Conservation (phyloP, 176 grass and related monocot genomes). For the Eremochloa ophiuroides region DNA sequence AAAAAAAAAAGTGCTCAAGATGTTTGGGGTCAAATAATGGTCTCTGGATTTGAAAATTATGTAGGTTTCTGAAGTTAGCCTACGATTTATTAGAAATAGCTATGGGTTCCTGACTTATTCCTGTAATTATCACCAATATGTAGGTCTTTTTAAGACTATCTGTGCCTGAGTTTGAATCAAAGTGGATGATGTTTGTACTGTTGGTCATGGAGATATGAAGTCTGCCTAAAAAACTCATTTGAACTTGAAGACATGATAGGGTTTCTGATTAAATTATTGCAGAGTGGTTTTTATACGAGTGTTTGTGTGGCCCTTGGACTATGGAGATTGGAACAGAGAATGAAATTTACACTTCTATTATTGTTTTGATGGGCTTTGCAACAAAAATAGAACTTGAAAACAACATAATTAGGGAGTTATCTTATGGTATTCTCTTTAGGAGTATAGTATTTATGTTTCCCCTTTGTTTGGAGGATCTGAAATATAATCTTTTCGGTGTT, state of each 20-base stretch:
- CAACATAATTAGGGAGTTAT: not conserved
- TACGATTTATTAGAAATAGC: not conserved
- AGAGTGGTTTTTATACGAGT: not conserved
- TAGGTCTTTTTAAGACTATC: not conserved
- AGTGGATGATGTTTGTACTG: not conserved
- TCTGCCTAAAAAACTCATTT: not conserved
- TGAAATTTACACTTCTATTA: not conserved
- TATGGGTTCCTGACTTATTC: not conserved
- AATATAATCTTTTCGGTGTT: not conserved
- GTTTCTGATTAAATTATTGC: not conserved
- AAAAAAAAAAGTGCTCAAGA: not conserved
- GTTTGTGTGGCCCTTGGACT: not conserved
- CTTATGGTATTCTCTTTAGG: not conserved
- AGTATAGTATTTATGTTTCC: not conserved
- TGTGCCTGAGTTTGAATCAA: not conserved
- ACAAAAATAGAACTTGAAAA: constrained; percentile 18
- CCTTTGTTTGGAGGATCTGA: not conserved
- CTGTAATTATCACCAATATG: not conserved
- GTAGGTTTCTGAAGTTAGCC: not conserved
- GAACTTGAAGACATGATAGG: not conserved
- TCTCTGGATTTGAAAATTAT: not conserved
- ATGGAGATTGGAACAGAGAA: not conserved
- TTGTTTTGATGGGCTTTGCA: not conserved
- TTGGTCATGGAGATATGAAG: not conserved
- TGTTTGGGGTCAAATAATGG: not conserved